Base-by-base conservation (phyloP, 208 protist genomes). In the Leishmania amazonensis region DNA sequence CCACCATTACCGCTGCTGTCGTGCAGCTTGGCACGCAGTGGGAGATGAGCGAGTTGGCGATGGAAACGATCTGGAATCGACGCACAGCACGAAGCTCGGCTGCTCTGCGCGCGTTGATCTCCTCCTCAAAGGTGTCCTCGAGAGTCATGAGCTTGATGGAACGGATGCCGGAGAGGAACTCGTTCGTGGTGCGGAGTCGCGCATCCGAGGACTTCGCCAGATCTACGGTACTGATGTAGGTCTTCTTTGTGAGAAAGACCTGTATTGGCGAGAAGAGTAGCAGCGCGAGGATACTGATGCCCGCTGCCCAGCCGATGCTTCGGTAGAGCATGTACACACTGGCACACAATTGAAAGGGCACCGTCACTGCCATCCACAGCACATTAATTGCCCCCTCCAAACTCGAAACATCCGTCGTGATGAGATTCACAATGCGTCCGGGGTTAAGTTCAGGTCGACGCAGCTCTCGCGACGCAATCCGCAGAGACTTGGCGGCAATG, bases 131-230 rank as follows among this genome's bases (percentile, higher is more conserved):
- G 47, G 35, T 31, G 31, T 89, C 80, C 80, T 99, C 98, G 91
- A 96, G 98, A 19, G 89, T 88, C 90, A 97, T 98, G 40, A 99
- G 90, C 87, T 99, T 99, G 64, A 96, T 91, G 2, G 99, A 80
- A 31, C 96, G 91, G n/a, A 99, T 98, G 2, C 93, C 92, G 45
- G 88, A 86, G 47, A 99, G 76, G 49, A 99, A 92, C 82, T 99
- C 97, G 84, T 98, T 99, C 6, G 94, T 95, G 8, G 86, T 76
- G 78, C 97, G 96, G 31, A 99, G 79, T 73, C 98, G 94, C n/a
- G 84, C 85, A 81, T 99, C 98, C 0, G 89, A 98, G 35, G 76
- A 68, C 45, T 76, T 73, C 19, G 90, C 83, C 47, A 53, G 90
- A 3, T 65, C 49, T 11, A 28, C 24, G 11, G 85, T 83, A 71